Conservation (phyloP, 495 filamentous ascomycete genomes). For the Aspergillus heteromorphus region DNA sequence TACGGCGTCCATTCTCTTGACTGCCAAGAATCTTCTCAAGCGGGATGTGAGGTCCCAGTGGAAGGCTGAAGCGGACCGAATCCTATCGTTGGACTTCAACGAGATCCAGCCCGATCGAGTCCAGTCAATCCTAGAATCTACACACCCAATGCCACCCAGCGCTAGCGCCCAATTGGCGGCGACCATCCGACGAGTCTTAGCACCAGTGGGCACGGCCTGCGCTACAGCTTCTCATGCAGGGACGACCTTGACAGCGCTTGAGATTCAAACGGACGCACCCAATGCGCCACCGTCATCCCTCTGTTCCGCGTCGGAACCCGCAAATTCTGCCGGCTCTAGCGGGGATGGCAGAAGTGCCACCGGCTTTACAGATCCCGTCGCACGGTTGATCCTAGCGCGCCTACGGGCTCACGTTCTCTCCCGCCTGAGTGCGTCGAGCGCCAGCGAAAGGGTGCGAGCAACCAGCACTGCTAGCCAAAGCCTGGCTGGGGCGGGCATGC, state of each 20-base stretch:
- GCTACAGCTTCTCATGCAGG: constrained; percentile 28
- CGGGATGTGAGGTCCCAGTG: constrained; percentile 85
- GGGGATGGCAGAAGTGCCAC: constrained; percentile 10
- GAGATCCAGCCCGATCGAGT: constrained; percentile 58
- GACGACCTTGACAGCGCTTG: constrained; percentile 32
- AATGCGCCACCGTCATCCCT: constrained; percentile 6
- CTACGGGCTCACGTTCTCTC: constrained; percentile 70
- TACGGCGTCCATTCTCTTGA: constrained; percentile 75
- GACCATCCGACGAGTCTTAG: constrained; percentile 53
- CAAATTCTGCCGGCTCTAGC: constrained; percentile 5
- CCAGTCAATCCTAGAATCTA: constrained; percentile 71
- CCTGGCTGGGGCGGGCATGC: constrained; percentile 71
- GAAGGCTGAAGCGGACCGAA: constrained; percentile 78
- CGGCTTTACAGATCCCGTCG: constrained; percentile 68
- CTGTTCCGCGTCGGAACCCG: constrained; percentile 12
- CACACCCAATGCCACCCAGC: constrained; percentile 66
- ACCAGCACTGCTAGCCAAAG: constrained; percentile 79
- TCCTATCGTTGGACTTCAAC: constrained; percentile 54
- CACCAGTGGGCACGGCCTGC: constrained; percentile 37
- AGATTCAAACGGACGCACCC: constrained; percentile 22
- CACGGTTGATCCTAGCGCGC: constrained; percentile 71
- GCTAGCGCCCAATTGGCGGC: constrained; percentile 39
- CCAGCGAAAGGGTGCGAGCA: constrained; percentile 74
- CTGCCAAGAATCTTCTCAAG: constrained; percentile 92
- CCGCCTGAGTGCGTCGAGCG: constrained; percentile 67